Evolutionary conservation across 2,329 filamentous ascomycete species (phyloP), one percentile per base, ranked within the genome.

Genomic region (Diaporthe sp.): DNA sequence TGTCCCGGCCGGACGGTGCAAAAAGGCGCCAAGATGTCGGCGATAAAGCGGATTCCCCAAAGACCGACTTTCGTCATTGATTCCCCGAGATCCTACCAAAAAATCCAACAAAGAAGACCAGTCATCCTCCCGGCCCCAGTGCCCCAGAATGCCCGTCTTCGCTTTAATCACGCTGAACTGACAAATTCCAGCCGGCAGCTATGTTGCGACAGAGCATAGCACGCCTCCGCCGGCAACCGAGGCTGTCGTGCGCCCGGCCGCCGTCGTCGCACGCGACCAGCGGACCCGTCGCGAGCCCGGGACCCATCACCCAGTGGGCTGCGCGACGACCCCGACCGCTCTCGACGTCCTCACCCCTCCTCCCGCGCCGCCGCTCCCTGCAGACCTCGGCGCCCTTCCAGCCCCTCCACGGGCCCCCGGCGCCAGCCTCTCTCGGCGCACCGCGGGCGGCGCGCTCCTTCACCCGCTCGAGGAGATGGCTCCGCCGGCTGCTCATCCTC

Each of bases 381-480:
- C 83, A 80, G 64, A 77, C 79, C 22, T 72, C 77, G 55, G 81
- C 83, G 47, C 86, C 86, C 75, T 94, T 92, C 81, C 87, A 92
- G 77, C 90, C 92, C 19, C 89, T 95, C 78, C 88, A 90, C 0
- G 74, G 74, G 0, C 96, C 96, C 8, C 95, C 95, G 0, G 91
- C 94, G 6, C 96, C 96, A 8, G 89, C 89, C 75, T 94, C 94
- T 50, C 89, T 98, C 40, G 95, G 95, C 69, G 91, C 90, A 72
- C 93, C 95, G 0, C 87, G 86, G 28, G 87, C 90, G 12, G 92
- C 94, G 15, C 95, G 93, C 81, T 89, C 92, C 74, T 97, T 94
- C 81, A 89, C 87, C 22, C 90, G 91, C 45, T 89, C 91, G 30
- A 89, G 92, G 71, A 94, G 90, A 89, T 97, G 94, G 93, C 87